Evolutionary conservation across 2,329 filamentous ascomycete genomes (phyloP).

Genomic region (Neodidymelliopsis sp.): DNA sequence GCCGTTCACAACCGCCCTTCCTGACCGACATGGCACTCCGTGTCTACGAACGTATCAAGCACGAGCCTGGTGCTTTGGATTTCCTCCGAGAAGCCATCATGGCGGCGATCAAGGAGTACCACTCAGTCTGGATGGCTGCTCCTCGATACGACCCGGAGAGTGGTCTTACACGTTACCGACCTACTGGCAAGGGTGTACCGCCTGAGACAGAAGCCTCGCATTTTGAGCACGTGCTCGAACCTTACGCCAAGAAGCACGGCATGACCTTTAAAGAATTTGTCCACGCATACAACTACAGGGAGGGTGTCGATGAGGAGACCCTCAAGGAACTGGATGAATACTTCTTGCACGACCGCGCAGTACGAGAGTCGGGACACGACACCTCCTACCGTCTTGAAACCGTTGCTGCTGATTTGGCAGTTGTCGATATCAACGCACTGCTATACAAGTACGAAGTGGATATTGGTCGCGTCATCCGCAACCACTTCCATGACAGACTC

Average conservation of each 20-base stretch:
- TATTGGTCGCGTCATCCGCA: conserved; percentile 85
- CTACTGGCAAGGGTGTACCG: conserved; percentile 83
- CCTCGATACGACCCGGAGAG: conserved; percentile 80
- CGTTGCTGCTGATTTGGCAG: conserved; percentile 81
- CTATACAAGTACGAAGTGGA: conserved; percentile 98
- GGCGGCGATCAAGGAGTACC: conserved; percentile 96
- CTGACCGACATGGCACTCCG: conserved; percentile 96
- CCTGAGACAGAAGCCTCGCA: conserved; percentile 90
- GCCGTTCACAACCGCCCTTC: conserved; percentile 93
- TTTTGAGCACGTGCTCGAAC: conserved; percentile 81
- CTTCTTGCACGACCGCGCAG: conserved; percentile 93
- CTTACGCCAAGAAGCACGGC: conserved; percentile 82
- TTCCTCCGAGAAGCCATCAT: conserved; percentile 82
- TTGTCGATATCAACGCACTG: conserved; percentile 91
- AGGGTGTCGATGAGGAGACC: conserved; percentile 72
- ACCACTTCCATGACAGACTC: conserved; percentile 82
- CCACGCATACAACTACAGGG: conserved; percentile 80
- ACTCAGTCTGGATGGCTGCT: conserved; percentile 78
- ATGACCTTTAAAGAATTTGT: conserved; percentile 88
- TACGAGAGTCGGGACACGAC: conserved; percentile 95
- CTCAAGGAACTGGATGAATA: conserved; percentile 81
- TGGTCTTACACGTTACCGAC: conserved; percentile 84
- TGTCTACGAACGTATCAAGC: conserved; percentile 91
- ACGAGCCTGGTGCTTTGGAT: conserved; percentile 78
- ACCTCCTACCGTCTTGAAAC: conserved; percentile 93